phyloP scores from a whole-genome alignment of 2,329 filamentous ascomycete genomes.

The Fusarium brachygibbosum region DNA sequence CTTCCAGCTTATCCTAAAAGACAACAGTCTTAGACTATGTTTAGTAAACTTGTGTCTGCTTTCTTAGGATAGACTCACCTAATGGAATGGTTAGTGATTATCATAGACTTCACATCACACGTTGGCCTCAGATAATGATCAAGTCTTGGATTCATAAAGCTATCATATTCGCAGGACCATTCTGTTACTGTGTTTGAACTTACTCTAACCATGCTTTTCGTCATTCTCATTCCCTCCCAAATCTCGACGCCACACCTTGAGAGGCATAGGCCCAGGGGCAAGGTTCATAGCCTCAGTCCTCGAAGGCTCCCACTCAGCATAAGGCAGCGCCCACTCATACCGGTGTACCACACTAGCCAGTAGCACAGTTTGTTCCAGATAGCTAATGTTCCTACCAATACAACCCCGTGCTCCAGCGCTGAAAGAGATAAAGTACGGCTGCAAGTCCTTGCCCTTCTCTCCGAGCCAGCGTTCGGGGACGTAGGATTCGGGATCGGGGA shows the following conservation, averaged over 20 bases:
- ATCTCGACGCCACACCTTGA: constrained; percentile 46
- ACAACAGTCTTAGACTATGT: too few species aligned
- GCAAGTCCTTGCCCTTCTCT: constrained; percentile 52
- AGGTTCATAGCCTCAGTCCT: constrained; percentile 44
- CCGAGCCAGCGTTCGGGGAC: constrained; percentile 59
- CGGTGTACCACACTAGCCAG: constrained; percentile 59
- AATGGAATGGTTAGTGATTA: too few species aligned
- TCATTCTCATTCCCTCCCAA: constrained; percentile 18
- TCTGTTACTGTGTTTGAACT: not conserved
- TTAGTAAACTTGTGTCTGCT: too few species aligned
- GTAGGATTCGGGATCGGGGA: constrained; percentile 57
- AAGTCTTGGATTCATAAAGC: not conserved
- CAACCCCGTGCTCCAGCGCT: constrained; percentile 59
- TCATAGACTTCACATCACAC: too few species aligned
- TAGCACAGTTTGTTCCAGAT: constrained; percentile 62
- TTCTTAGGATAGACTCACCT: too few species aligned
- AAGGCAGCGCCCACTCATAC: constrained; percentile 56
- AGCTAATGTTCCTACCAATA: constrained; percentile 57
- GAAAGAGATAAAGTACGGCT: constrained; percentile 58
- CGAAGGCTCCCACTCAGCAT: constrained; percentile 37
- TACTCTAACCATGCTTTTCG: constrained; percentile 21
- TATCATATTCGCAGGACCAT: not conserved
- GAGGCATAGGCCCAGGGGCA: constrained; percentile 38
- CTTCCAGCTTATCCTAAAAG: not conserved
- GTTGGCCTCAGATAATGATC: too few species aligned